These are phyloP conservation scores for Phytopythium kandeliae DNA, from an alignment of 352 stramenopile species.

Conservation along the genomic window DNA sequence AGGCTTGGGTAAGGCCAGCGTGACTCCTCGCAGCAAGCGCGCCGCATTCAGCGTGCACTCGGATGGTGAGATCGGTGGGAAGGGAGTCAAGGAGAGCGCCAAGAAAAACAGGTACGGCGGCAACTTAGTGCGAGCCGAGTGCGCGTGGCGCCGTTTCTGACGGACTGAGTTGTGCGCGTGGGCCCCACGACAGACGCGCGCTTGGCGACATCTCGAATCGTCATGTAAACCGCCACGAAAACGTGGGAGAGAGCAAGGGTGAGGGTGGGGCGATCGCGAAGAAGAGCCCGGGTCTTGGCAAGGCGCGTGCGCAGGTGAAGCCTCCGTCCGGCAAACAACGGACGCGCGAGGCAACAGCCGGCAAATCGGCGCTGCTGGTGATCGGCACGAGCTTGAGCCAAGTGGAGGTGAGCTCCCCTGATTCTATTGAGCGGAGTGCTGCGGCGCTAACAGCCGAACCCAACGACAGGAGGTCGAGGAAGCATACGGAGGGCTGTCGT, in stretches of 20 bases:
- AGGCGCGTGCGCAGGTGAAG: conserved; percentile 16
- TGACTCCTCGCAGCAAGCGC: conserved; percentile 21
- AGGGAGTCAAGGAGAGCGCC: conserved; percentile 24
- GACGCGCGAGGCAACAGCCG: too few relatives aligned
- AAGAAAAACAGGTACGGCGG: conserved; percentile 30
- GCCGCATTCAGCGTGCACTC: conserved; percentile 32
- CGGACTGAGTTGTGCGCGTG: background rate
- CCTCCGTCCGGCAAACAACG: conserved; percentile 7
- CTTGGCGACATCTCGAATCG: conserved; percentile 80
- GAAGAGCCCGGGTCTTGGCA: conserved; percentile 15
- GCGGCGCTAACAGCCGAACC: too few relatives aligned
- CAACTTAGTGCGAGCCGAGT: too few relatives aligned
- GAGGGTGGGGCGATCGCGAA: conserved; percentile 13
- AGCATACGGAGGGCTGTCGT: conserved; percentile 61
- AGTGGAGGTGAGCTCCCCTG: background rate
- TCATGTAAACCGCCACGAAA: conserved; percentile 28
- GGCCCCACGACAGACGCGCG: conserved; percentile 28
- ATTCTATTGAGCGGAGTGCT: too few relatives aligned
- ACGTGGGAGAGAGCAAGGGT: conserved; percentile 4
- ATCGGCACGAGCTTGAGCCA: background rate
- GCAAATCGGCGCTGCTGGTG: background rate
- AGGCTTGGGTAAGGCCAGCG: background rate
- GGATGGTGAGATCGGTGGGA: conserved; percentile 32
- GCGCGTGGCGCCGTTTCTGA: background rate
- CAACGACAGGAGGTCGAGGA: conserved; percentile 54